Conservation (phyloP, 2,329 filamentous ascomycete species). For the Ilyonectria robusta region DNA sequence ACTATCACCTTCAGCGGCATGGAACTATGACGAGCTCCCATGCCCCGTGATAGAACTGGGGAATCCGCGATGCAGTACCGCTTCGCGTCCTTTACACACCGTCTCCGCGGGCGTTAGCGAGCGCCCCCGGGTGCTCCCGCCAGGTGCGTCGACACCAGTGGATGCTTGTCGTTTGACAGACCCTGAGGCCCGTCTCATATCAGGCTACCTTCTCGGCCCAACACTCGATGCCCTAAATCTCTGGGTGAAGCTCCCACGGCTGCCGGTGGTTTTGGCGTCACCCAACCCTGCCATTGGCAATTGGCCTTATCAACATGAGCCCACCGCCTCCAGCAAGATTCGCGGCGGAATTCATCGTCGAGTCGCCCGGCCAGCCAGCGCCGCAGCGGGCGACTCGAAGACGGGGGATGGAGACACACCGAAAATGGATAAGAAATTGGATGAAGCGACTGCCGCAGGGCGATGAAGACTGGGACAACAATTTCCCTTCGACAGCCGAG, state of each 20-base stretch:
- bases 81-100: conserved; percentile 14
- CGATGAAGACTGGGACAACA: conserved; percentile 47
- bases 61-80: conserved; percentile 1
- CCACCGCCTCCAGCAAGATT: conserved; percentile 37
- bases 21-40: conserved; percentile 37
- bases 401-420: conserved; percentile 44
- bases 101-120: conserved; percentile 21
- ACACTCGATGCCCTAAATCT: conserved; percentile 4
- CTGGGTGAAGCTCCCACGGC: conserved; percentile 7
- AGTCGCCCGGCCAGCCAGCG: conserved; percentile 43
- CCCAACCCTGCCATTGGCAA: conserved; percentile 13
- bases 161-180: conserved; percentile 13
- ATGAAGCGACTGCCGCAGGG: conserved; percentile 46
- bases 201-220: conserved; percentile 6
- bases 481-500: conserved; percentile 40
- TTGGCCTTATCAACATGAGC: conserved; percentile 38
- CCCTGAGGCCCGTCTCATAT: conserved; percentile 13
- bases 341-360: conserved; percentile 44
- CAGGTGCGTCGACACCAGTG: conserved; percentile 19
- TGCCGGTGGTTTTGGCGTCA: conserved; percentile 27
- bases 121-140: conserved; percentile 16
- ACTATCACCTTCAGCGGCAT: conserved; percentile 45
- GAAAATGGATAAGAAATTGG: conserved; percentile 46
- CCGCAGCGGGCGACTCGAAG: conserved; percentile 44
- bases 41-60: conserved; percentile 21